Conservation (phyloP, 306 rosid species). For the Cucumis melo region DNA sequence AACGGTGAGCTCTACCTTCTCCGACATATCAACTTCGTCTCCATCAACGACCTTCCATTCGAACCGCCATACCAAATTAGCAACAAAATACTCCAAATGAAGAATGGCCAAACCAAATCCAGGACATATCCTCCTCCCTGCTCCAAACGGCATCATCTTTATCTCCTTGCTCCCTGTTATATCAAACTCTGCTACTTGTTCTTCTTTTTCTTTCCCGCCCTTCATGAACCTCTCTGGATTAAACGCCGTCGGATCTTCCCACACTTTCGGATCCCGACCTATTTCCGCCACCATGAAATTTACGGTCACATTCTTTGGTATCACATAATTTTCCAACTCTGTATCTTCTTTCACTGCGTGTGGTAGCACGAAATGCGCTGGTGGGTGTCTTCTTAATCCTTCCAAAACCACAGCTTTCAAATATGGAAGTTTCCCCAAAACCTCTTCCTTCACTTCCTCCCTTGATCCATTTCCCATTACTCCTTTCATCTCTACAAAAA, state of each 20-base stretch:
- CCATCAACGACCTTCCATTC: not conserved
- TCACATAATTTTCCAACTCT: not conserved
- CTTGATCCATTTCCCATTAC: not conserved
- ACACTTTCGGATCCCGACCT: not conserved
- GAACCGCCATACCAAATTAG: constrained; percentile 5
- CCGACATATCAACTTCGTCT: not conserved
- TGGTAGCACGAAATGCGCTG: constrained; percentile 20
- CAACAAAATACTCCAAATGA: constrained; percentile 8
- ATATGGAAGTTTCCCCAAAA: not conserved
- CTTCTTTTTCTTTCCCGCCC: not conserved
- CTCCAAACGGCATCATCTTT: constrained; percentile 12
- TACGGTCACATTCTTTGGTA: not conserved
- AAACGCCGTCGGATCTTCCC: not conserved
- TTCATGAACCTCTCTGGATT: constrained; percentile 4
- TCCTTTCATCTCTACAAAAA: not conserved
- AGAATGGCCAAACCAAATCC: not conserved
- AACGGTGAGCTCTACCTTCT: not conserved
- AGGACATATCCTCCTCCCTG: constrained; percentile 5
- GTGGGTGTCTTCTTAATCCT: constrained; percentile 30
- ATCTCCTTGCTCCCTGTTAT: constrained; percentile 8
- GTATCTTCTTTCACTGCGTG: not conserved
- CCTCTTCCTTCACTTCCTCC: not conserved
- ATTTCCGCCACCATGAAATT: not conserved
- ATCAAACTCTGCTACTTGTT: not conserved
- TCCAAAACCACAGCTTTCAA: not conserved